These are phyloP conservation scores for Penicillium lividum DNA, from an alignment of 495 filamentous ascomycete species.

Conservation along the genomic window DNA sequence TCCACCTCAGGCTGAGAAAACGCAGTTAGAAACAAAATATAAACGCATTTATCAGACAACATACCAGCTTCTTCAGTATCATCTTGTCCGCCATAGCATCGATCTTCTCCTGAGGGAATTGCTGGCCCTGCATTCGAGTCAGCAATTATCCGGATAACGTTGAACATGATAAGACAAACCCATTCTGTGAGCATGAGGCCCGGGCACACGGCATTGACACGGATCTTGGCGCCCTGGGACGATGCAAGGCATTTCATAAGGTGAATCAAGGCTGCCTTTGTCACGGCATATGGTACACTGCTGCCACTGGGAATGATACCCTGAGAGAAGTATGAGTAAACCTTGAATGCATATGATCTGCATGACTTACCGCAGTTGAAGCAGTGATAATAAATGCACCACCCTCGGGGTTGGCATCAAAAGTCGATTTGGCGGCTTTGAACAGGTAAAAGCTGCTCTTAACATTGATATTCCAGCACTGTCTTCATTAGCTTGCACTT, in stretches of 20 bases:
- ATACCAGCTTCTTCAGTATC: constrained; percentile 47
- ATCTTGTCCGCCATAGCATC: constrained; percentile 38
- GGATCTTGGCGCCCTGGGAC: constrained; percentile 63
- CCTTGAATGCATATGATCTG: neutral
- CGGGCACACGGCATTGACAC: constrained; percentile 68
- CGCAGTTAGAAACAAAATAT: constrained; percentile 12
- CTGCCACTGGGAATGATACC: constrained; percentile 52
- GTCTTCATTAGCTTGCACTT: constrained; percentile 1
- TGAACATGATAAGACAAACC: constrained; percentile 41
- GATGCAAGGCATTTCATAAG: constrained; percentile 72
- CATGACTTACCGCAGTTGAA: constrained; percentile 53
- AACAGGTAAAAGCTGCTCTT: constrained; percentile 65
- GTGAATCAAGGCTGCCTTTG: constrained; percentile 70
- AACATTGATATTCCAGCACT: constrained; percentile 71
- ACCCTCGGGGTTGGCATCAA: constrained; percentile 68
- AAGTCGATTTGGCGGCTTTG: constrained; percentile 61
- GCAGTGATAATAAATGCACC: constrained; percentile 70
- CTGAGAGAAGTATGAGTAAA: constrained; percentile 23
- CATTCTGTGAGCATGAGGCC: constrained; percentile 73
- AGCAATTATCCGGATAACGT: neutral
- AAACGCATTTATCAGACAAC: neutral
- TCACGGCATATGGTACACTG: constrained; percentile 65
- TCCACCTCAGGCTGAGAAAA: constrained; percentile 52
- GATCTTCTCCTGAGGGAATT: constrained; percentile 46
- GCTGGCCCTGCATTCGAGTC: constrained; percentile 38